Conservation (phyloP, 1,284 basidiomycete genomes). For the Filobasidium uniguttulatum region DNA sequence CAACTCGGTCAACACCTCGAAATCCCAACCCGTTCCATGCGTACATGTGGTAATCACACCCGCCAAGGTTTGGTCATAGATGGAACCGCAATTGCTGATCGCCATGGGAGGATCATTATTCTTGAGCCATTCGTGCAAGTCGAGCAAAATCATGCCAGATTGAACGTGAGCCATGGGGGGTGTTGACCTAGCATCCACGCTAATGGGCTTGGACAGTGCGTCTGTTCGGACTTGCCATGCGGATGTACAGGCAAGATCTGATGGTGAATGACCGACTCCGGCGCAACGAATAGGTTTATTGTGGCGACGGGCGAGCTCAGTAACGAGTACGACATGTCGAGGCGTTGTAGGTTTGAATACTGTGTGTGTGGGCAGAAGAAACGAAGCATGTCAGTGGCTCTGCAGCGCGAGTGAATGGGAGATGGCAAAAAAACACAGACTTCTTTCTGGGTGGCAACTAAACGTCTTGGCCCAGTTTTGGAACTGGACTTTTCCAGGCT, state of each 20-base stretch:
- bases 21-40: slow-evolving; percentile 75
- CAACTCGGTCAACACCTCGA: slow-evolving; percentile 53
- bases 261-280: slow-evolving; percentile 84
- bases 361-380: too few relatives aligned
- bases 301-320: slow-evolving; percentile 71
- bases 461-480: slow-evolving; percentile 4
- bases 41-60: slow-evolving; percentile 89
- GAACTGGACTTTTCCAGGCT: not conserved
- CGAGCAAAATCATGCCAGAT: slow-evolving; percentile 64
- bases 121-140: slow-evolving; percentile 52
- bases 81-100: slow-evolving; percentile 76
- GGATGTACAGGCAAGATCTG: slow-evolving; percentile 74
- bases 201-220: slow-evolving; percentile 24
- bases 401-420: too few relatives aligned
- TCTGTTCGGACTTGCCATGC: slow-evolving; percentile 70
- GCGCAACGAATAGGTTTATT: slow-evolving; percentile 61
- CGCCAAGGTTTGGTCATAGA: slow-evolving; percentile 91
- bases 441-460: not conserved
- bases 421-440: not conserved
- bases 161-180: slow-evolving; percentile 51
- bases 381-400: too few relatives aligned
- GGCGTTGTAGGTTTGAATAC: slow-evolving; percentile 66
- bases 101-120: slow-evolving; percentile 66
- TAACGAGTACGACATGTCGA: slow-evolving; percentile 57
- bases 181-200: not conserved